Percentiles rank a stretch among this genome's conserved stretches.
These are phyloP conservation scores for Verticillium dahliae DNA, from an alignment of 2,329 filamentous ascomycete genomes.

Conservation along the genomic window DNA sequence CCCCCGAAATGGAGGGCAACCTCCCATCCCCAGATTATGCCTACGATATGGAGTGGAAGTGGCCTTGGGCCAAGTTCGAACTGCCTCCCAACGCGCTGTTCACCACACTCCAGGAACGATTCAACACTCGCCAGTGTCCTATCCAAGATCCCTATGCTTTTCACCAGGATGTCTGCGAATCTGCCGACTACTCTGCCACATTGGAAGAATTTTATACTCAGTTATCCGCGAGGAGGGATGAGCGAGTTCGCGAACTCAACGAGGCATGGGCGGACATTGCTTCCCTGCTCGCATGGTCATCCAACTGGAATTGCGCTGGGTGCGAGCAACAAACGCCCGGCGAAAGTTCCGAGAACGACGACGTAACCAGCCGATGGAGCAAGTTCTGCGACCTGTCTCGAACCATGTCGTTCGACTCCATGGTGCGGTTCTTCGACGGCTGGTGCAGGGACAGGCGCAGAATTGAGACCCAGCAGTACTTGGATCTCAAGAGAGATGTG, in stretches of 20 bases:
- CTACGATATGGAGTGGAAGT: not conserved
- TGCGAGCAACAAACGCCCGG: not conserved
- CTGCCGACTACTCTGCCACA: not conserved
- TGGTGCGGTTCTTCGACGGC: not conserved
- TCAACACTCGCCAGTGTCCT: not conserved
- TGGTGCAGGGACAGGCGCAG: not conserved
- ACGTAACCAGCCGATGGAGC: not conserved
- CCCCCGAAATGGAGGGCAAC: not conserved
- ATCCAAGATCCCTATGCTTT: constrained; percentile 1
- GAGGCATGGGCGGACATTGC: not conserved
- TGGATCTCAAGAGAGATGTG: not conserved
- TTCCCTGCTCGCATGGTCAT: not conserved
- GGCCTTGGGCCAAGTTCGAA: not conserved
- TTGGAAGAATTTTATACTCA: not conserved
- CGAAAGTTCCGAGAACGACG: not conserved
- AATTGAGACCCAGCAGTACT: not conserved
- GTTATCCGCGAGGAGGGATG: not conserved
- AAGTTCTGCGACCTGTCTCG: not conserved
- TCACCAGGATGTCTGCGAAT: not conserved
- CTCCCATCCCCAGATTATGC: not conserved
- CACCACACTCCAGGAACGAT: not conserved
- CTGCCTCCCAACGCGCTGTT: not conserved
- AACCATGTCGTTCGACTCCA: not conserved
- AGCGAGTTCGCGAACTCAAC: not conserved
- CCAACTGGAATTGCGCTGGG: not conserved